Evolutionary conservation across 2,329 filamentous ascomycete species (phyloP), one percentile per base, ranked within the genome.

Genomic region (Penicillium verrucosum): DNA sequence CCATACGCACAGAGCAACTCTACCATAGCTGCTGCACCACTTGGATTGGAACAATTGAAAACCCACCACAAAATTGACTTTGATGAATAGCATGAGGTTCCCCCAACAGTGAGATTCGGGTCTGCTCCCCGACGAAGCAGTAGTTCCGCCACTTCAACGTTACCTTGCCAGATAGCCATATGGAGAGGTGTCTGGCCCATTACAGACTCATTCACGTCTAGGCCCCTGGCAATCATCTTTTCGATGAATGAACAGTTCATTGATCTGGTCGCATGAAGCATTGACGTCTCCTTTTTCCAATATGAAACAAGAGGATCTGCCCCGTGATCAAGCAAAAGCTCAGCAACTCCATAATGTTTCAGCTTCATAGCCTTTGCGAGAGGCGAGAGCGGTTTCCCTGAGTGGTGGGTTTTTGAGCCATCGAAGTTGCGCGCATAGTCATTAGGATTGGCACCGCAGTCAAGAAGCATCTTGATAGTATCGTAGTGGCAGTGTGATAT

Each of bases 51-150:
- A n/a, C 3, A 5, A 27, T 27, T 1, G 7, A 16, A n/a, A 36
- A 23, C 16, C 48, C 48, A 51, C 21, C 11, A n/a, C 5, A 51
- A 7, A 5, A 32, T 27, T 21, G 36, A 34, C 3, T n/a, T 23
- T 4, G 18, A n/a, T 42, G 51, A 36, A 47, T 10, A 23, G 16
- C 16, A 11, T 7, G 36, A 16, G 7, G 18, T 11, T 4, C 21
- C 34, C 16, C 25, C 42, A 14, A 47, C 14, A 5, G 21, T 18
- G n/a, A 18, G n/a, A 21, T 40, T 53, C 3, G 42, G 34, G 32
- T 47, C 9, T 41, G 51, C 43, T 48, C 51, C 51, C n/a, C 36
- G 11, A 18, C 43, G 43, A 48, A 48, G 51, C 10, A 54, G 29
- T 18, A 47, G 27, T n/a, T 47, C 51, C 2, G 21, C 36, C 27